Evolutionary conservation across 208 protist species (phyloP), one percentile per base, ranked within the genome.

Genomic region (Wallacemonas rigidus): DNA sequence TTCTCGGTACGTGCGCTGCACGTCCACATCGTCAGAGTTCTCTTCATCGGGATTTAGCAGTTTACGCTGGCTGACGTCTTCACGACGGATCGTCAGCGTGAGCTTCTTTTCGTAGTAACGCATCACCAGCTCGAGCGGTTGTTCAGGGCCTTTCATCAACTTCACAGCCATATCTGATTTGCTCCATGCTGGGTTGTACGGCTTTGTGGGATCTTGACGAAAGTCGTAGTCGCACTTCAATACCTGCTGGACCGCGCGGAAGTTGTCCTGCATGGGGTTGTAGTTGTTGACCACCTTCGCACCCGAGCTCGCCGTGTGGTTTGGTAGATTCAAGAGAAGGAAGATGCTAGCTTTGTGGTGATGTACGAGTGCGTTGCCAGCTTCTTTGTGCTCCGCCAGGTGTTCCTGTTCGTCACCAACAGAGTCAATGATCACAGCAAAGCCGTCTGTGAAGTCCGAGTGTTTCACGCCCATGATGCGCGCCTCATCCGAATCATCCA

Each of bases 391-490:
- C 44, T 81, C 53, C n/a, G 38, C 26, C 14, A 82, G 58, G 71
- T 85, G 71, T 1, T 51, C 68, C 11, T 78, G 77, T 48, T 83
- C 74, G 51, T 90, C 79, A 4, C 89, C 86, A 3, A 90, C 83
- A 41, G 89, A 91, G 76, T 94, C 86, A 9, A 91, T 76, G 39
- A 94, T 62, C 35, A 92, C 14, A n/a, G 77, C 89, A 65, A 92
- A 92, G 41, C 86, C 86, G 14, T 80, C 85, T 15, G 77, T 72
- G 75, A 94, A 90, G 53, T 94, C 89, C 1, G 86, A 90, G 72
- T 88, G 88, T 76, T 91, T 91, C 4, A 94, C 82, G 8, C 86
- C 86, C 77, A 94, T 88, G 12, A 94, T 85, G 43, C 86, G 78
- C 15, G 80, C 72, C 62, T 94, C 89, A 41, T 88, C 77, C 41